Evolutionary conservation across 345 rosid genomes (phyloP).

Genomic region (Gynandropsis gynandra): DNA sequence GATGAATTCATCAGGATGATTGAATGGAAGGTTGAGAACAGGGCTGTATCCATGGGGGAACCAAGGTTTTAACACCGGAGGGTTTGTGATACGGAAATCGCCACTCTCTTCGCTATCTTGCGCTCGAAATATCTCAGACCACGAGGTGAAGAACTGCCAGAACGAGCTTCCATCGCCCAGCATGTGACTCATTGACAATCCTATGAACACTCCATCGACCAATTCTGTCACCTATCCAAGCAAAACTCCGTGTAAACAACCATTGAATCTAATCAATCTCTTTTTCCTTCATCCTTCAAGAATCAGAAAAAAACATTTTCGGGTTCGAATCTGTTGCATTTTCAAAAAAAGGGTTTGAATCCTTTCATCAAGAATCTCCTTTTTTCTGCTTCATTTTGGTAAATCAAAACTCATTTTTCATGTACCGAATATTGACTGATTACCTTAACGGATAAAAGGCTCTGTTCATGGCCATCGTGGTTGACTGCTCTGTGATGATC

Average conservation of each 20-base stretch:
- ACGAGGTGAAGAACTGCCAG: conserved; percentile 61
- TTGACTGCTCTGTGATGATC: conserved; percentile 53
- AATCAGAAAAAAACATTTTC: too few relatives aligned
- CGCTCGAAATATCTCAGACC: conserved; percentile 56
- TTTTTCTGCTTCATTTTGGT: too few relatives aligned
- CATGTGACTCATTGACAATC: conserved; percentile 52
- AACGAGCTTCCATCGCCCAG: conserved; percentile 61
- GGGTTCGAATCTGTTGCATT: too few relatives aligned
- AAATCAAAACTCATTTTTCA: too few relatives aligned
- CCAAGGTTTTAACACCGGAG: conserved; percentile 43
- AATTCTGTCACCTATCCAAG: conserved; percentile 53
- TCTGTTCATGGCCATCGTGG: conserved; percentile 48
- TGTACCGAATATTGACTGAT: too few relatives aligned
- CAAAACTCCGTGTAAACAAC: too few relatives aligned
- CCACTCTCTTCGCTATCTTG: conserved; percentile 8
- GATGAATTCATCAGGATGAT: conserved; percentile 41
- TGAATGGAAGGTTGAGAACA: conserved; percentile 40
- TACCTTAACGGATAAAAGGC: conserved; percentile 53
- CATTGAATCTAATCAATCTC: too few relatives aligned
- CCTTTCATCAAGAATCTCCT: conserved; percentile 13
- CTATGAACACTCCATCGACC: conserved; percentile 61
- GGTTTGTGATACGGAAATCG: conserved; percentile 30
- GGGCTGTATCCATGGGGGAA: conserved; percentile 48
- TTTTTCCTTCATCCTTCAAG: too few relatives aligned
- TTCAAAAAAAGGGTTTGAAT: too few relatives aligned